phyloP scores from a whole-genome alignment of 345 rosid genomes.

The Nasturtium officinale region DNA sequence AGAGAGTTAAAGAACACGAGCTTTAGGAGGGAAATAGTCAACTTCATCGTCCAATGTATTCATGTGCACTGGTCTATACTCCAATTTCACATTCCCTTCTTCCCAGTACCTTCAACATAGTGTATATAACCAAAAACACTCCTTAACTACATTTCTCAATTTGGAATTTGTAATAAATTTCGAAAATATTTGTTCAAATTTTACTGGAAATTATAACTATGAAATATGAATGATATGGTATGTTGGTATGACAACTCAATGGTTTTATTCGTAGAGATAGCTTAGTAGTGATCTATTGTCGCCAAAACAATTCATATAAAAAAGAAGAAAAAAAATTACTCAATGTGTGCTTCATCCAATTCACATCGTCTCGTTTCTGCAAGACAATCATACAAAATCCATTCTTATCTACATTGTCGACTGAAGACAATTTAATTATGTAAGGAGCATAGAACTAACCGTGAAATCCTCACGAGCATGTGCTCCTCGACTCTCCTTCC shows the following conservation, averaged over 20 bases:
- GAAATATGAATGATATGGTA: background rate
- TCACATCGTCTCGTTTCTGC: constrained; percentile 89
- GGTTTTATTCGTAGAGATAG: no score
- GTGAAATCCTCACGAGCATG: constrained; percentile 98
- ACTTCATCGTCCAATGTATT: constrained; percentile 87
- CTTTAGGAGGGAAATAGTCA: no score
- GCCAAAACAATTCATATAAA: background rate
- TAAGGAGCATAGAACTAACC: constrained; percentile 47
- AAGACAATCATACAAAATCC: constrained; percentile 21
- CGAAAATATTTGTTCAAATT: no score
- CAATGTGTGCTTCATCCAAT: constrained; percentile 93
- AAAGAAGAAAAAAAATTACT: constrained; percentile 53
- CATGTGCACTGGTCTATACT: constrained; percentile 96
- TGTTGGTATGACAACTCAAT: no score
- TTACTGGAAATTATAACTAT: background rate
- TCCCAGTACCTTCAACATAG: constrained; percentile 84
- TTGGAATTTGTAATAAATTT: background rate
- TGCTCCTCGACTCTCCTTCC: constrained; percentile 98
- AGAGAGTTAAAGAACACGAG: constrained; percentile 47
- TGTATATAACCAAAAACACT: background rate
- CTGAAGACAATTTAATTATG: background rate
- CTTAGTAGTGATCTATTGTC: background rate
- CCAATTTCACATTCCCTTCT: constrained; percentile 77
- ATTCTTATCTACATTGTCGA: background rate
- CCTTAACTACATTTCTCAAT: background rate